Evolutionary conservation across 148 eudicot species (phyloP).

Genomic region (Nepenthes gracilis): DNA sequence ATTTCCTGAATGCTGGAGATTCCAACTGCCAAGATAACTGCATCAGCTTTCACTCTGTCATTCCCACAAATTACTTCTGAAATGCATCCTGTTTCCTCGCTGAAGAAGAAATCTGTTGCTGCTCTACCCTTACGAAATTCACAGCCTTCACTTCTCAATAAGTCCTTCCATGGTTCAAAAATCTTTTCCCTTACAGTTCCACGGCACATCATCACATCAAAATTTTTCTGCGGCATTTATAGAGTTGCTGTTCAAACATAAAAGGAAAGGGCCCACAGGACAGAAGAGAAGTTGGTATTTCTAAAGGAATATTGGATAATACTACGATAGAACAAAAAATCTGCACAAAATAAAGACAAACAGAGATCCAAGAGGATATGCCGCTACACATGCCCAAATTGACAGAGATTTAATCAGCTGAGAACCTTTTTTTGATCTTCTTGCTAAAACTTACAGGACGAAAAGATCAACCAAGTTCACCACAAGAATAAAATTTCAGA

Average conservation of each 20-base stretch:
- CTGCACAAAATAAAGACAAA: background rate
- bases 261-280: background rate
- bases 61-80: conserved; percentile 63
- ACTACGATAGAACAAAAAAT: background rate
- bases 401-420: too few relatives aligned
- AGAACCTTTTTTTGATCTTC: too few relatives aligned
- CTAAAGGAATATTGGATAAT: background rate
- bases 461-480: too few relatives aligned
- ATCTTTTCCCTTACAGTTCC: conserved; percentile 54
- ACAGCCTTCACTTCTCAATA: conserved; percentile 46
- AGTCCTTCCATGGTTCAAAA: conserved; percentile 62
- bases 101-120: conserved; percentile 48
- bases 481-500: too few relatives aligned
- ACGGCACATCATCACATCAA: conserved; percentile 47
- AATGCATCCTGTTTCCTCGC: conserved; percentile 49
- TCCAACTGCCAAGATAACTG: conserved; percentile 56
- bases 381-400: too few relatives aligned
- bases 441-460: too few relatives aligned
- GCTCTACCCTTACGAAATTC: conserved; percentile 59
- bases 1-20: conserved; percentile 60
- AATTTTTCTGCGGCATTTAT: conserved; percentile 34
- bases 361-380: background rate
- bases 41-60: conserved; percentile 75
- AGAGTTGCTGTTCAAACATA: background rate
- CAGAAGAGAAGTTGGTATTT: background rate